Conservation (phyloP, 1,284 basidiomycete species). For the Leccinum subrobustum region DNA sequence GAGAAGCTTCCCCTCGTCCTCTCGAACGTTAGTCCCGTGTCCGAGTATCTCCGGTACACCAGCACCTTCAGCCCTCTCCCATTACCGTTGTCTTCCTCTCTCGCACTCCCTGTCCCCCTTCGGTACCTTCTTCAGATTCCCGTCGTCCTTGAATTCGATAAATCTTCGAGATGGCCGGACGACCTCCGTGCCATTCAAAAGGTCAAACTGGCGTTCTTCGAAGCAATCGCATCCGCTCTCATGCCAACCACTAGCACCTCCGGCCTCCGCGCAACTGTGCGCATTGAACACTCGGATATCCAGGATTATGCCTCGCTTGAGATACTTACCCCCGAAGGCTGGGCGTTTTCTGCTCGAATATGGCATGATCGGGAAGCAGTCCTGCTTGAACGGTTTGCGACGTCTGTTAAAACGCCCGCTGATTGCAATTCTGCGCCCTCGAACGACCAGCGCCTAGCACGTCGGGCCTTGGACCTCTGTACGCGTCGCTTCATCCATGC, state of each 20-base stretch:
- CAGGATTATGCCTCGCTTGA: conserved; percentile 77
- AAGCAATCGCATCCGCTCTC: conserved; percentile 67
- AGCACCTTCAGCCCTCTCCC: conserved; percentile 70
- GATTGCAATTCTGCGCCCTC: not conserved
- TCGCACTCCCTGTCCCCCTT: conserved; percentile 55
- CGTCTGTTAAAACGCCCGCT: conserved; percentile 33
- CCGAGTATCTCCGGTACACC: conserved; percentile 81
- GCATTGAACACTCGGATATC: conserved; percentile 56
- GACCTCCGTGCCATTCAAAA: conserved; percentile 92
- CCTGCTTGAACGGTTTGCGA: conserved; percentile 72
- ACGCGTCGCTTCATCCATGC: conserved; percentile 71
- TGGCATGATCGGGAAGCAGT: conserved; percentile 87
- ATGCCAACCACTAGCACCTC: conserved; percentile 42
- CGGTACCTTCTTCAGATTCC: conserved; percentile 71
- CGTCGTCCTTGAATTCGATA: conserved; percentile 84
- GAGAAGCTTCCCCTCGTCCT: conserved; percentile 78
- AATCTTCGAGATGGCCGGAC: conserved; percentile 93
- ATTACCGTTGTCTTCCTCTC: conserved; percentile 47
- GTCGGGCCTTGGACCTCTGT: conserved; percentile 61
- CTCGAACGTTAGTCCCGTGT: conserved; percentile 72
- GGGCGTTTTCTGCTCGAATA: conserved; percentile 84
- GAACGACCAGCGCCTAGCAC: conserved; percentile 44
- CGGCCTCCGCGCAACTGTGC: conserved; percentile 58
- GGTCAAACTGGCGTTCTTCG: conserved; percentile 92
- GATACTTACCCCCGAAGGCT: conserved; percentile 79